Evolutionary conservation across 2,329 filamentous ascomycete species (phyloP), one percentile per base, ranked within the genome.

Genomic region (Calonectria honghensis): DNA sequence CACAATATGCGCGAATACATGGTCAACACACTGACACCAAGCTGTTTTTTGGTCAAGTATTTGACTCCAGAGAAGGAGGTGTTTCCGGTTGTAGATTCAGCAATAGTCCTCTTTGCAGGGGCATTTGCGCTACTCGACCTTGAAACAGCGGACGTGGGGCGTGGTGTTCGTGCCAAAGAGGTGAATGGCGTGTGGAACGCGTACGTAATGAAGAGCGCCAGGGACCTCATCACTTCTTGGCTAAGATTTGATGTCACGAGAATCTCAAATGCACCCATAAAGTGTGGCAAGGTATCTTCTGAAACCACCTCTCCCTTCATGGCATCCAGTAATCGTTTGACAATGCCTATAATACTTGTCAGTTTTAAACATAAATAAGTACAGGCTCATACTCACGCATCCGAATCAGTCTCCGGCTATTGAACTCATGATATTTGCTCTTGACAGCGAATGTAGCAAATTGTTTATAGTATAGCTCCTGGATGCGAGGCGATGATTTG

Each of bases 171-270:
- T 13, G 89, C 84, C 29, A 87, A 79, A 2, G 90, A 90, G 16
- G 83, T 84, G 0, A 87, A 79, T 0, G 89, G 86, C 1, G 89
- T 86, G 82, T 98, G 96, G 76, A 98, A 91, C 7, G 95, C 94
- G 83, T 97, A 99, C 0, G 96, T 98, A 77, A 99, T 94, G 82
- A 98, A 98, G 29, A 98, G 89, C 2, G 97, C 95, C 54, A 99
- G 87, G 2, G 95, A 95, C 45, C 96, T 92, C 82, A 98, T 93
- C 32, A 96, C 93, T 83, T 98, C 95, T 20, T 94, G 93, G 67
- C 94, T 96, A 78, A 96, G 91, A 80, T 94, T 96, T 76, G 93
- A 94, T 76, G 93, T 93, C 37, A 98, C 91, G 6, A 99, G 89
- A 16, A 93, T 92, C 81, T 93, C 93, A 76, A 99, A 94, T 0